Evolutionary conservation across 164 flowering plant species (phyloP).

Genomic region (Vitis vinifera): DNA sequence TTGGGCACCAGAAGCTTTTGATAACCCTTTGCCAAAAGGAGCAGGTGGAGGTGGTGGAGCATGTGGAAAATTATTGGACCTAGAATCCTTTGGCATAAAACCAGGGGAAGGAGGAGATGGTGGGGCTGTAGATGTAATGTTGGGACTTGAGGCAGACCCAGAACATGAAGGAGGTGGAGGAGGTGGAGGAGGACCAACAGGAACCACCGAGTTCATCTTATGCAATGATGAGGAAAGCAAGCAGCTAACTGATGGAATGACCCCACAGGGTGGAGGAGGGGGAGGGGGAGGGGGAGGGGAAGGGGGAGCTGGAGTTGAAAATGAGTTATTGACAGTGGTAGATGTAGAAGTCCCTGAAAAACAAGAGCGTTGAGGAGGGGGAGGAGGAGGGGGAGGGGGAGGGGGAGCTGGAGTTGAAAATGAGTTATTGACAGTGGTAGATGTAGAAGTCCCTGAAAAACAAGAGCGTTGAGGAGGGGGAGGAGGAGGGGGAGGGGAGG

Average conservation of each 20-base stretch:
- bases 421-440: conserved; percentile 2
- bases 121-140: conserved; percentile 21
- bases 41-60: conserved; percentile 26
- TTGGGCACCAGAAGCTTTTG: conserved; percentile 29
- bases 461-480: conserved; percentile 12
- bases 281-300: conserved; percentile 18
- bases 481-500: conserved; percentile 20
- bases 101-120: conserved; percentile 38
- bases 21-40: conserved; percentile 22
- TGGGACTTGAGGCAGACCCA: conserved; percentile 9
- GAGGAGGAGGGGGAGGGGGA: conserved; percentile 22
- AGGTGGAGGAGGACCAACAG: conserved; percentile 29
- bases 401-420: conserved; percentile 2
- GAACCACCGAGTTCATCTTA: not conserved
- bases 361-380: conserved; percentile 11
- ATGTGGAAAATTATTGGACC: conserved; percentile 18
- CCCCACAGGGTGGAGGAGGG: conserved; percentile 11
- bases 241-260: conserved; percentile 10
- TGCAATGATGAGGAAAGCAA: not conserved
- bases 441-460: conserved; percentile 5
- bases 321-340: not conserved
- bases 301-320: conserved; percentile 4
- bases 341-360: conserved; percentile 9
- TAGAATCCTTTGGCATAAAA: conserved; percentile 16
- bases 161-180: conserved; percentile 34